phyloP scores from a whole-genome alignment of 2,329 filamentous ascomycete species.

The Xylaria sp. region DNA sequence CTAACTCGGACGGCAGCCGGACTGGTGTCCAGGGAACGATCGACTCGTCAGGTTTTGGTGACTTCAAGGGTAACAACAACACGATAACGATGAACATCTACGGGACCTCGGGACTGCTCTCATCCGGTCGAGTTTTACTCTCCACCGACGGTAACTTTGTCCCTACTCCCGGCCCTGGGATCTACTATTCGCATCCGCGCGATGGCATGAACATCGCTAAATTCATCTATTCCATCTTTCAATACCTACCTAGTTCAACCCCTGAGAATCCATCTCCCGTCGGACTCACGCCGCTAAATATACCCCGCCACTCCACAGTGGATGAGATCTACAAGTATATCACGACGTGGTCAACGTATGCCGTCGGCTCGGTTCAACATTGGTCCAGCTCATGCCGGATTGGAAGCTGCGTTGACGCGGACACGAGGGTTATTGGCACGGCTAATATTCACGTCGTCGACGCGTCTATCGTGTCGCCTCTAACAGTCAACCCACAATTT shows the following conservation, averaged over 20 bases:
- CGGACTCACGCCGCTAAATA: slow-evolving; percentile 59
- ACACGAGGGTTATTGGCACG: slow-evolving; percentile 60
- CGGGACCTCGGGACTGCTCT: slow-evolving; percentile 64
- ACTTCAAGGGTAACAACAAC: slow-evolving; percentile 53
- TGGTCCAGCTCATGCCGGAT: slow-evolving; percentile 64
- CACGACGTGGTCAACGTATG: slow-evolving; percentile 59
- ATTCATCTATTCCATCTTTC: slow-evolving; percentile 63
- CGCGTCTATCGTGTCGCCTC: slow-evolving; percentile 59
- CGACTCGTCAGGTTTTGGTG: slow-evolving; percentile 57
- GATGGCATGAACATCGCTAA: slow-evolving; percentile 60
- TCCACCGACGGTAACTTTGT: slow-evolving; percentile 53
- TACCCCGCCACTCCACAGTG: slow-evolving; percentile 57
- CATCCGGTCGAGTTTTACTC: slow-evolving; percentile 58
- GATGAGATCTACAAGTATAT: slow-evolving; percentile 62
- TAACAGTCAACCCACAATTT: slow-evolving; percentile 66
- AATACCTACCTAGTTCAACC: slow-evolving; percentile 50
- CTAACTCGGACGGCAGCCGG: slow-evolving; percentile 54
- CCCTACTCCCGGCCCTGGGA: slow-evolving; percentile 53
- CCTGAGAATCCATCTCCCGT: slow-evolving; percentile 47
- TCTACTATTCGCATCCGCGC: slow-evolving; percentile 60
- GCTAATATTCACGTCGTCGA: slow-evolving; percentile 63
- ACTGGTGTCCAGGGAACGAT: slow-evolving; percentile 64
- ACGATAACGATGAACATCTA: slow-evolving; percentile 67
- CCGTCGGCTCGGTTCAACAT: slow-evolving; percentile 62
- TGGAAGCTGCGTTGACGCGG: slow-evolving; percentile 59